These are phyloP conservation scores for Xylaria sp. DNA, from an alignment of 2,329 filamentous ascomycete species.

Conservation along the genomic window DNA sequence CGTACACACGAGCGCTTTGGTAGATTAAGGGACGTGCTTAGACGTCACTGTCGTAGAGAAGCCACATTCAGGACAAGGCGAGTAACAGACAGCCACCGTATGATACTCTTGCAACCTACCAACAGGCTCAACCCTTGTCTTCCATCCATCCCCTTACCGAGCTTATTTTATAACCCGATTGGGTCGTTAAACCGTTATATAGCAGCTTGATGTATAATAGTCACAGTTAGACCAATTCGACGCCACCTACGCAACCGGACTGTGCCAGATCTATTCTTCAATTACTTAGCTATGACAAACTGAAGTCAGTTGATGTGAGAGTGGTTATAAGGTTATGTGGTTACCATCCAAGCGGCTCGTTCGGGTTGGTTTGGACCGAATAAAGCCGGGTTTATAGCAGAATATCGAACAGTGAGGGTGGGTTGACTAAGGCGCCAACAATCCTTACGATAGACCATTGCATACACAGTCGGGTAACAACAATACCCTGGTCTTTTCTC, in stretches of 20 bases:
- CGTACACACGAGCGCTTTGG: slow-evolving; percentile 1
- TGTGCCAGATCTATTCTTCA: slow-evolving; percentile 14
- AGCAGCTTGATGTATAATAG: slow-evolving; percentile 14
- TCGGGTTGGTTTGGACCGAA: background rate
- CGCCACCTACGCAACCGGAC: slow-evolving; percentile 14
- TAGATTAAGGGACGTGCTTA: slow-evolving; percentile 13
- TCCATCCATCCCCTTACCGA: slow-evolving; percentile 10
- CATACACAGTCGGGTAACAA: slow-evolving; percentile 12
- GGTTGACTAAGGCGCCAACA: slow-evolving; percentile 33
- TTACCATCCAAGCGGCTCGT: background rate
- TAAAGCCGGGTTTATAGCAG: slow-evolving; percentile 12
- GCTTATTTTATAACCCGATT: slow-evolving; percentile 14
- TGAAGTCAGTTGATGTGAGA: background rate
- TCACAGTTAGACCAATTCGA: background rate
- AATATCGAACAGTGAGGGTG: slow-evolving; percentile 7
- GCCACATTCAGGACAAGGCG: background rate
- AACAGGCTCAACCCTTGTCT: slow-evolving; percentile 9
- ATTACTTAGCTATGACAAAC: slow-evolving; percentile 34
- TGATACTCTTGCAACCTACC: background rate
- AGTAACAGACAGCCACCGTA: background rate
- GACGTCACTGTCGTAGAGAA: background rate
- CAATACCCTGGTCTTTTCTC: slow-evolving; percentile 25
- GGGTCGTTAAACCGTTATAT: slow-evolving; percentile 2
- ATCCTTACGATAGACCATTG: slow-evolving; percentile 28
- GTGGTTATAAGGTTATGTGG: slow-evolving; percentile 7